A percentile compares a stretch with the other conserved stretches of the same genome.
Conservation (phyloP, 257 asterid genomes). For the Nicotiana paniculata region DNA sequence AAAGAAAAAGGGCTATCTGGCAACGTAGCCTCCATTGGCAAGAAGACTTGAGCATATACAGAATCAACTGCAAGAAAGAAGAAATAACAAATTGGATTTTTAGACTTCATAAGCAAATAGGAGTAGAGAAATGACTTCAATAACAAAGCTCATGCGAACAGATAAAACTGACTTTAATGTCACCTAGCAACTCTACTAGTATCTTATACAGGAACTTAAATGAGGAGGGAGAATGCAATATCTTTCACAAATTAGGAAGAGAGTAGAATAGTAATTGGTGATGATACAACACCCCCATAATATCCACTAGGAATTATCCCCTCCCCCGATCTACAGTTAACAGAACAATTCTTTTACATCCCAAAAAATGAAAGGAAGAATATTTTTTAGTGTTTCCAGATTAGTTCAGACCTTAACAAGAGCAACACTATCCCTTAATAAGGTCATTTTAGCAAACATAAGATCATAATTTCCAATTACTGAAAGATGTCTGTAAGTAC, state of each 20-base stretch:
- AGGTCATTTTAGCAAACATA: neutral
- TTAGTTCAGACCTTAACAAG: neutral
- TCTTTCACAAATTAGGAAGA: neutral
- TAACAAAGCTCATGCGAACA: neutral
- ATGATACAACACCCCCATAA: neutral
- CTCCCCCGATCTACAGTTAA: neutral
- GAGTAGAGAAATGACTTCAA: neutral
- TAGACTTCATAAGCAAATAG: neutral
- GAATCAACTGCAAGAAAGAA: constrained; percentile 7
- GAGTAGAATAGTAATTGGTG: neutral
- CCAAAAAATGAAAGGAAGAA: neutral
- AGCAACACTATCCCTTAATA: neutral
- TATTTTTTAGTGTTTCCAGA: neutral
- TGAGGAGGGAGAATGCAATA: neutral
- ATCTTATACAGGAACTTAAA: neutral
- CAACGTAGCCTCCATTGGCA: neutral
- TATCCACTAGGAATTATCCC: neutral
- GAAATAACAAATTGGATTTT: neutral
- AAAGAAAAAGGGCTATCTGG: neutral
- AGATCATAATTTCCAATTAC: neutral
- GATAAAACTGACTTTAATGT: neutral
- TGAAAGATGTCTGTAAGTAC: neutral
- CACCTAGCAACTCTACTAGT: neutral
- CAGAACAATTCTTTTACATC: neutral
- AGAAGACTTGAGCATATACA: neutral